These are phyloP conservation scores for Crepidotus variabilis DNA, from an alignment of 768 basidiomycete species.

Conservation along the genomic window DNA sequence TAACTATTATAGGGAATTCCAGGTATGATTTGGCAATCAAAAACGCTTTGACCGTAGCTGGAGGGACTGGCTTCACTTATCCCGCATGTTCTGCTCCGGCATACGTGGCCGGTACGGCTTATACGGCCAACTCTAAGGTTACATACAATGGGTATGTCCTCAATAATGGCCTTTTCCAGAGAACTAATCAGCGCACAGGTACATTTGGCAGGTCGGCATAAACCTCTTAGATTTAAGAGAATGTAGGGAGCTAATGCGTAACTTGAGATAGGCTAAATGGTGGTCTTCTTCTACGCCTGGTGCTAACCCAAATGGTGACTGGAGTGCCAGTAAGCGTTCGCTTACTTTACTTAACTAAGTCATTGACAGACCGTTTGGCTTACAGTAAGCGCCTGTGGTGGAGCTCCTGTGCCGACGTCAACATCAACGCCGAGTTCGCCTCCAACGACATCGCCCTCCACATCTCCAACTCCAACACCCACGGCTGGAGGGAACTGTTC, in stretches of 20 bases:
- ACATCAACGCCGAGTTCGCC: conserved; percentile 16
- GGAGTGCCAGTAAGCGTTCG: conserved; percentile 53
- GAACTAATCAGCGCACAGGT: conserved; percentile 28
- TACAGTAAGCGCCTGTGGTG: conserved; percentile 53
- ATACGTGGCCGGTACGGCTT: conserved; percentile 44
- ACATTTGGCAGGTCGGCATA: conserved; percentile 56
- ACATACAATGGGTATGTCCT: conserved; percentile 51
- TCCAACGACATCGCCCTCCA: conserved; percentile 17
- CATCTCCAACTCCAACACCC: conserved; percentile 19
- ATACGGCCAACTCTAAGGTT: conserved; percentile 48
- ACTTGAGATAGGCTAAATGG: conserved; percentile 50
- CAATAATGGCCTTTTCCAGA: not conserved
- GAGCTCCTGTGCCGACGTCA: conserved; percentile 19
- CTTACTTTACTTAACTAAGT: not conserved
- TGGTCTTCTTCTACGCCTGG: conserved; percentile 46
- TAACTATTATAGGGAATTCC: conserved; percentile 39
- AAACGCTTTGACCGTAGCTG: conserved; percentile 52
- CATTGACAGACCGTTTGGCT: not conserved
- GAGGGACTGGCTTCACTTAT: conserved; percentile 67
- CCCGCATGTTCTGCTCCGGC: conserved; percentile 57
- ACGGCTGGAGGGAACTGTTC: conserved; percentile 37
- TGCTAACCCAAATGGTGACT: conserved; percentile 49
- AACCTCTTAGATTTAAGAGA: not conserved
- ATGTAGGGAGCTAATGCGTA: too few relatives aligned
- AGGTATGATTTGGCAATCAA: conserved; percentile 62